Evolutionary conservation across 23 red algal genomes (phyloP).

Genomic region (Cyanidioschyzon merolae): DNA sequence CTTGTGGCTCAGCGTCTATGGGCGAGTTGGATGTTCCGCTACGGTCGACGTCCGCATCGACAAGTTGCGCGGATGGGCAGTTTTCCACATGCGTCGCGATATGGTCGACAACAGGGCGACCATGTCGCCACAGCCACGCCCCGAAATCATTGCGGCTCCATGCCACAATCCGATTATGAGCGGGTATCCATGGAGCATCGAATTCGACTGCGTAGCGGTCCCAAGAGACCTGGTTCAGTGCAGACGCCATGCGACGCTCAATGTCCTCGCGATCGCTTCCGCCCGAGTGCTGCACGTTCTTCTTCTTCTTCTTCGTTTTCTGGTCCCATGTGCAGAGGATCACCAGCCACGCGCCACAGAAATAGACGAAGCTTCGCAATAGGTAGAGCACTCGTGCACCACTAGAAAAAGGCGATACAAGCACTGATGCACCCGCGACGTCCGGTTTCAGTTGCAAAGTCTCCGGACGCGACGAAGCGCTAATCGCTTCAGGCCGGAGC

Average conservation of each 20-base stretch:
- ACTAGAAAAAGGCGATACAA: too few species aligned
- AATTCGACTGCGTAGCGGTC: background rate
- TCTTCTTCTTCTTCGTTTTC: background rate
- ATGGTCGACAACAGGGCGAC: background rate
- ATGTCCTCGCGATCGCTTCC: background rate
- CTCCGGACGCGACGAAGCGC: background rate
- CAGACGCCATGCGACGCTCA: background rate
- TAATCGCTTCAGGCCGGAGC: background rate
- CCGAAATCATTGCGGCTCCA: background rate
- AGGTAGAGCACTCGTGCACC: background rate
- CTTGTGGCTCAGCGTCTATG: too few species aligned
- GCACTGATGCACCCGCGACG: background rate
- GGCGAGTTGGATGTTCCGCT: too few species aligned
- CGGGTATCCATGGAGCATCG: background rate
- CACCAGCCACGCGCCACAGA: background rate
- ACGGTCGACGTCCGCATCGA: too few species aligned
- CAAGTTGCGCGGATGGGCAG: background rate
- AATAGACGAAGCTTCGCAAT: background rate
- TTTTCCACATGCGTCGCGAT: background rate
- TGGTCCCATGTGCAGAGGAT: background rate
- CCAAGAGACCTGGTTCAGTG: background rate
- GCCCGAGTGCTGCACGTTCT: background rate
- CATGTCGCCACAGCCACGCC: background rate
- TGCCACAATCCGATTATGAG: conserved; percentile 2
- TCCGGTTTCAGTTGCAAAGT: background rate